Conservation (phyloP, 306 rosid genomes). For the Delonix regia region DNA sequence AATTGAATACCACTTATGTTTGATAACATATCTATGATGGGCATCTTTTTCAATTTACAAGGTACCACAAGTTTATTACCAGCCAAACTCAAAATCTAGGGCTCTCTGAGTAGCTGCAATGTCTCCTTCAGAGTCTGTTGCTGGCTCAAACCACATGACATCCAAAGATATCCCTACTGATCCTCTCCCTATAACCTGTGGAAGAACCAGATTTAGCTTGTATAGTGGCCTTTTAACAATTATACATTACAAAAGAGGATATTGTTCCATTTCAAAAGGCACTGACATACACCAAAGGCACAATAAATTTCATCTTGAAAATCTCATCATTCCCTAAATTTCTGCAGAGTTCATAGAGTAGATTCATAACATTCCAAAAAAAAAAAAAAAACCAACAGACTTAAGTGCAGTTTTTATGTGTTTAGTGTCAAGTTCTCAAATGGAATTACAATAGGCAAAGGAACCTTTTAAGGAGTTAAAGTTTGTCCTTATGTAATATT, state of each 20-base stretch:
- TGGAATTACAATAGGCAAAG: too few relatives aligned
- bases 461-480: too few relatives aligned
- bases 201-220: background rate
- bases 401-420: too few relatives aligned
- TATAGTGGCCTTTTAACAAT: background rate
- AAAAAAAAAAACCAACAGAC: too few relatives aligned
- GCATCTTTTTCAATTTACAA: background rate
- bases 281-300: background rate
- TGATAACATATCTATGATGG: background rate
- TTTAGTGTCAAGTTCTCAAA: too few relatives aligned
- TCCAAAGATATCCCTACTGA: constrained; percentile 63
- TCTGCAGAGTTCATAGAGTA: background rate
- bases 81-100: constrained; percentile 79
- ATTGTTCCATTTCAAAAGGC: background rate
- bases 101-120: constrained; percentile 63
- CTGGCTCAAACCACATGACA: constrained; percentile 64
- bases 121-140: constrained; percentile 48
- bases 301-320: background rate
- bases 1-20: background rate
- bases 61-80: constrained; percentile 36
- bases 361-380: background rate
- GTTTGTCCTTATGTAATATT: too few relatives aligned
- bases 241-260: background rate
- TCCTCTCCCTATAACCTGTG: constrained; percentile 54
- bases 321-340: background rate